A percentile compares a stretch with the other conserved stretches of the same genome.
phyloP scores from a whole-genome alignment of 2,329 filamentous ascomycete species.

The Cercospora sp. region DNA sequence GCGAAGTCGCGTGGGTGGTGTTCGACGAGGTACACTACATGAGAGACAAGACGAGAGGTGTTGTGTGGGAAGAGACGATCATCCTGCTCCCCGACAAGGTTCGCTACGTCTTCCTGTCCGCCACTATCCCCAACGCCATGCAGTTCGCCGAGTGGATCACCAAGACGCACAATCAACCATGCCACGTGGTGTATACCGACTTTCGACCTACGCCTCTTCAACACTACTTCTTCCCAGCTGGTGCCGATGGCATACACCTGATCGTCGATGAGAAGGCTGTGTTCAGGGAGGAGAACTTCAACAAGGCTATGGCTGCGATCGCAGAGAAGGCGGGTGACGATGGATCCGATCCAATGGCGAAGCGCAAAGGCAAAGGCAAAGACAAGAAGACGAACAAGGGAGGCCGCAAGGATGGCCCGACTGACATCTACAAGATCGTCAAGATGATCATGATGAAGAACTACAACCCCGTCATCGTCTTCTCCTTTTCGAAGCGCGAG shows the following conservation, averaged over 20 bases:
- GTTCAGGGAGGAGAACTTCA: slow-evolving; percentile 97
- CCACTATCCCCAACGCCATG: slow-evolving; percentile 97
- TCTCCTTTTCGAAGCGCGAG: slow-evolving; percentile 98
- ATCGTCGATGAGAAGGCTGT: slow-evolving; percentile 96
- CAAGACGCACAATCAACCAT: slow-evolving; percentile 95
- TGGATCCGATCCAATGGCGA: slow-evolving; percentile 74
- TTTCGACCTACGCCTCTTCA: slow-evolving; percentile 95
- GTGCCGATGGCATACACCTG: slow-evolving; percentile 87
- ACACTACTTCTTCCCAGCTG: slow-evolving; percentile 95
- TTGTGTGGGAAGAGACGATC: slow-evolving; percentile 99
- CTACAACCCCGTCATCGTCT: slow-evolving; percentile 97
- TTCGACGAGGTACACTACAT: slow-evolving; percentile 99
- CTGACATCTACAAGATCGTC: slow-evolving; percentile 96
- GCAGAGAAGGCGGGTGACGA: slow-evolving; percentile 85
- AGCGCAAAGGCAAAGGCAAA: slow-evolving; percentile 82
- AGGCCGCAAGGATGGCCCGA: slow-evolving; percentile 66
- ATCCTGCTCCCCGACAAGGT: slow-evolving; percentile 98
- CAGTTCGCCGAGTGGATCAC: slow-evolving; percentile 99
- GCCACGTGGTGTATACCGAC: slow-evolving; percentile 98
- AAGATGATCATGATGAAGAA: slow-evolving; percentile 98
- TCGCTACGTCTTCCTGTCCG: slow-evolving; percentile 95
- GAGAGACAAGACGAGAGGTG: slow-evolving; percentile 87
- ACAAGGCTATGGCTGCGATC: slow-evolving; percentile 89
- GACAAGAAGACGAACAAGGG: slow-evolving; percentile 91
- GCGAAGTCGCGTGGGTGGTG: slow-evolving; percentile 96